phyloP scores from a whole-genome alignment of 2,329 filamentous ascomycete genomes.

The Aspergillus pseudonomiae region DNA sequence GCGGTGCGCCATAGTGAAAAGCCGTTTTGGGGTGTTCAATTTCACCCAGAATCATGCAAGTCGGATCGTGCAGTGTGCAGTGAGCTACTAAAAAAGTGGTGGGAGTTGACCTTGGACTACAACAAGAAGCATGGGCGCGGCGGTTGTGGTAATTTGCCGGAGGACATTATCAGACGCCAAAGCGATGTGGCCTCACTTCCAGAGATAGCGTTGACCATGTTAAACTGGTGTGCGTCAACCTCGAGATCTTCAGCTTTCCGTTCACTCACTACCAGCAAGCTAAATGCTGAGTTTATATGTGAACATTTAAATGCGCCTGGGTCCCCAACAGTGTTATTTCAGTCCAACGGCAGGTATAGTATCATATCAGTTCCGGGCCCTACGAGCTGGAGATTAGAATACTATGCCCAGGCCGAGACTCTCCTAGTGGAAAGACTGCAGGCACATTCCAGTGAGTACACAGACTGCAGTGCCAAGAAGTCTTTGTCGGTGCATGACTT shows the following conservation, averaged over 20 bases:
- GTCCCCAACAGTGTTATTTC: constrained; percentile 39
- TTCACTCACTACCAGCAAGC: constrained; percentile 22
- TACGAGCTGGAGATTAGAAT: constrained; percentile 42
- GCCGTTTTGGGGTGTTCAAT: constrained; percentile 87
- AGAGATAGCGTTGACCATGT: constrained; percentile 52
- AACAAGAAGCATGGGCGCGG: constrained; percentile 47
- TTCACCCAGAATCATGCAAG: constrained; percentile 90
- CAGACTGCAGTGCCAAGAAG: constrained; percentile 17
- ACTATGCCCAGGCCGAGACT: constrained; percentile 27
- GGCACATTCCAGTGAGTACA: background rate
- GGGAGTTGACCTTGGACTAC: constrained; percentile 65
- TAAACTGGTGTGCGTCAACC: constrained; percentile 36
- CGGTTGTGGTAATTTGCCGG: constrained; percentile 22
- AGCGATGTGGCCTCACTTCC: constrained; percentile 25
- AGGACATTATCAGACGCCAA: constrained; percentile 23
- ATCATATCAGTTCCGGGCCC: constrained; percentile 41
- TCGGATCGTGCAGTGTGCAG: constrained; percentile 62
- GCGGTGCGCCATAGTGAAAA: constrained; percentile 67
- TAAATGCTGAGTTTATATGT: constrained; percentile 37
- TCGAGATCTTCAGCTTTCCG: constrained; percentile 30
- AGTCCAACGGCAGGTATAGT: constrained; percentile 48
- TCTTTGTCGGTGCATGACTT: constrained; percentile 29
- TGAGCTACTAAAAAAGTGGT: constrained; percentile 74
- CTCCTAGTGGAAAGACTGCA: constrained; percentile 28
- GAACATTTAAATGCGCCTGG: constrained; percentile 37